Base-by-base conservation (phyloP, 192 early-diverging fungal genomes). In the Coemansia sp. region DNA sequence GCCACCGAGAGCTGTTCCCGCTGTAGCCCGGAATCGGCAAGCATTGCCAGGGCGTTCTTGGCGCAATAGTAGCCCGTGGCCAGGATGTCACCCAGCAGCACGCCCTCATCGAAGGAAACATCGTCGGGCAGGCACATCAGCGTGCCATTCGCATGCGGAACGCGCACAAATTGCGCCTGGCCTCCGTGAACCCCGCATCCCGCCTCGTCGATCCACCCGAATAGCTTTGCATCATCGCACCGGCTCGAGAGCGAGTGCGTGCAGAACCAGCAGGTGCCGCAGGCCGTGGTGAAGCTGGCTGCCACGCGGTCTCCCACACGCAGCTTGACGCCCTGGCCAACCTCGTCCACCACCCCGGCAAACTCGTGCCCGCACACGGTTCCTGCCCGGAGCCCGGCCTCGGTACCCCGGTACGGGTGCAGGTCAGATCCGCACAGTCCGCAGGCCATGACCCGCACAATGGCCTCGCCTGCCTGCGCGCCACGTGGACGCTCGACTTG, bases 361-460 rank as follows among this genome's bases (percentile, higher is more conserved):
- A 79, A 79, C 55, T 79, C 78, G 38, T 79, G 78, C 0, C 78
- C 78, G 51, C 70, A 76, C 19, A 74, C 56, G 0, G 78, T 79
- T 28, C 61, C 65, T 31, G 46, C 39, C 7, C 56, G 63, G 18
- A 70, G 38, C 7, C 73, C 74, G 23, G 49, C 44, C 48, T 79
- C 68, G 6, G 57, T 34, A 19, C 65, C 74, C 28, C 74, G 38
- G 47, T 74, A 79, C 5, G 67, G 63, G 45, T 76, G 73, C 47
- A 78, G 43, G 36, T 78, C 73, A 2, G 65, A 74, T 30, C 78
- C 78, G 42, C 78, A 79, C 14, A 79, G 50, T 7, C 73, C 74
- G 34, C 61, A 56, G 9, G 61, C 47, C 34, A 30, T 49, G n/a
- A 79, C 56, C 23, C 66, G 63, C 17, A 76, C 73, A 20, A 79